Base-by-base conservation (phyloP, 768 basidiomycete species). In the Phaeolepiota aurea region DNA sequence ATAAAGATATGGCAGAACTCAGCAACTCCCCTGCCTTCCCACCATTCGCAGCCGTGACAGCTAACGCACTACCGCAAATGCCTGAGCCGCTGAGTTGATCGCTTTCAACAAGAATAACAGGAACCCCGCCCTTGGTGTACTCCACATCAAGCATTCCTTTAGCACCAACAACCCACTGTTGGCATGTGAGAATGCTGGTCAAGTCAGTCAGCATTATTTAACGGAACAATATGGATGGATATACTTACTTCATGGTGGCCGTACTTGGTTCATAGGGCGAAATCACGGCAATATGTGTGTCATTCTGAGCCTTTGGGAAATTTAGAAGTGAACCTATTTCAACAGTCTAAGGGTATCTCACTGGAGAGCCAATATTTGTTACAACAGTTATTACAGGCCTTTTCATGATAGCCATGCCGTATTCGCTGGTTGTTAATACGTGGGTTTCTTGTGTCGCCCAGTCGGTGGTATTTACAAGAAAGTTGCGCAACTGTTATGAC, bases 351-450 rank as follows among this genome's bases (percentile, higher is more conserved):
- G 14, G 35, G 31, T 34, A 46, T 41, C 71, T 41, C 53, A 84
- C 82, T 15, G 82, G 81, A 41, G 82, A 82, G 21, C 83, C 86
- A 44, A 86, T 75, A 58, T 80, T 84, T 16, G 82, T 87, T 46
- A 81, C 46, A 30, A 87, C 58, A 10, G 76, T 68, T 37, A 84
- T 62, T 7, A 83, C 71, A 14, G 65, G 52, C 10, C 81, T 82
- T 50, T 83, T 86, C 62, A 73, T 69, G 44, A 87, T 59, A 13
- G 73, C 78, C n/a, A 87, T 57, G 20, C 76, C 75, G 44, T 73
- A 55, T 7, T 62, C 51, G 30, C 70, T 71, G 12, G 64, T 51
- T 4, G 73, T 66, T 16, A 86, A 57, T 12, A 86, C 68, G 42
- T 76, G 53, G 20, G 71, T 67, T 25, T 65, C 58, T 44, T 74